Conservation (phyloP, 805 yeast species). For the Candida krabiensis region DNA sequence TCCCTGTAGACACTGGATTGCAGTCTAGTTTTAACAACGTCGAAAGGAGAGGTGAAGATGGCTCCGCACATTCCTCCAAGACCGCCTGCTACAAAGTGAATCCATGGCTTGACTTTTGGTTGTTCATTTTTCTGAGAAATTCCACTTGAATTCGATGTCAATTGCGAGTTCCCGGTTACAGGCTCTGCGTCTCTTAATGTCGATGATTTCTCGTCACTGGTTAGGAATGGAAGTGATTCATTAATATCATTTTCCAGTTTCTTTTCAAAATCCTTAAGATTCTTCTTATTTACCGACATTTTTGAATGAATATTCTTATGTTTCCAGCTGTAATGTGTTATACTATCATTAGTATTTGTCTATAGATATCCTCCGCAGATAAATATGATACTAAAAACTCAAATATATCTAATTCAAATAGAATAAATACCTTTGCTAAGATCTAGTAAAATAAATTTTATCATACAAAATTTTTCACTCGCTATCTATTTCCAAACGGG, state of each 20-base stretch:
- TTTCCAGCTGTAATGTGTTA: neutral
- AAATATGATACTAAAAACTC: no score
- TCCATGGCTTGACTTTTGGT: conserved; percentile 52
- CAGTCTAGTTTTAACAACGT: conserved; percentile 91
- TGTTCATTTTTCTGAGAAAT: conserved; percentile 6
- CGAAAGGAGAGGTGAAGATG: conserved; percentile 88
- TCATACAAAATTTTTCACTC: conserved; percentile 3
- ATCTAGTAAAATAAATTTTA: no score
- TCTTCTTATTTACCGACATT: conserved; percentile 10
- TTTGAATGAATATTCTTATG: neutral
- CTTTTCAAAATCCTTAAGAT: conserved; percentile 17
- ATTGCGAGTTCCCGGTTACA: no score
- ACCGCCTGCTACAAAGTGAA: conserved; percentile 89
- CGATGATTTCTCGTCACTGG: conserved; percentile 72
- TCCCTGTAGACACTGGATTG: conserved; percentile 82
- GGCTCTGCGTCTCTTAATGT: conserved; percentile 36
- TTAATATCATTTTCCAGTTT: conserved; percentile 46
- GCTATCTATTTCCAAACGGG: neutral
- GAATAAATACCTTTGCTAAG: no score
- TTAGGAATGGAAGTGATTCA: conserved; percentile 60
- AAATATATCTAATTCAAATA: no score
- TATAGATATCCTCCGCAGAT: no score
- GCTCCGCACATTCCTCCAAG: conserved; percentile 99
- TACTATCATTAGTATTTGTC: neutral
- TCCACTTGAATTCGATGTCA: conserved; percentile 10